Percentiles rank a stretch among this genome's conserved stretches.
Evolutionary conservation across 2,329 filamentous ascomycete genomes (phyloP).

Genomic region (Ophiostoma sp.): DNA sequence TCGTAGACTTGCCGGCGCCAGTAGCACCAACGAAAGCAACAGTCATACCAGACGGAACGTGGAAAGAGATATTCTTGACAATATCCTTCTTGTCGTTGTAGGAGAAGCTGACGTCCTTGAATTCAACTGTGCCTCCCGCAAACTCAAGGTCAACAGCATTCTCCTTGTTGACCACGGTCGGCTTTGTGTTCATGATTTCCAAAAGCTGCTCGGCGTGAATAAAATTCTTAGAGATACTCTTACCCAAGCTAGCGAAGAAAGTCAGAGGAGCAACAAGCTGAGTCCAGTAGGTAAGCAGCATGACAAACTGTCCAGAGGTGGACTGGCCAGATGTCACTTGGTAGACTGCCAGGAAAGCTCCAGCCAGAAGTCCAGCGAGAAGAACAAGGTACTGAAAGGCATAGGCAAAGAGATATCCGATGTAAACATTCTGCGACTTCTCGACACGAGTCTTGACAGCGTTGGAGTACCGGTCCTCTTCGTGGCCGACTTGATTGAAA

Average conservation of each 20-base stretch:
- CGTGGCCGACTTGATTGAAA: slow-evolving; percentile 60
- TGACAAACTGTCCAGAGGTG: slow-evolving; percentile 67
- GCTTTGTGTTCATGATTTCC: slow-evolving; percentile 58
- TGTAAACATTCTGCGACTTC: slow-evolving; percentile 42
- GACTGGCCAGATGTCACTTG: slow-evolving; percentile 64
- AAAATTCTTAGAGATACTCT: slow-evolving; percentile 56
- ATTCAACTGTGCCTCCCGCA: slow-evolving; percentile 55
- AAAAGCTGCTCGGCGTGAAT: slow-evolving; percentile 60
- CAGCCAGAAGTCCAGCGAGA: slow-evolving; percentile 68
- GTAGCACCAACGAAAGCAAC: slow-evolving; percentile 62
- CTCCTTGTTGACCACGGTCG: slow-evolving; percentile 55
- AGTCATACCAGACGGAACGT: slow-evolving; percentile 53
- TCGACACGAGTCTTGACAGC: slow-evolving; percentile 48
- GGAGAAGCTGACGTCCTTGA: slow-evolving; percentile 57
- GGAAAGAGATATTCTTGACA: slow-evolving; percentile 55
- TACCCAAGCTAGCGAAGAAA: slow-evolving; percentile 64
- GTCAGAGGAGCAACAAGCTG: slow-evolving; percentile 70
- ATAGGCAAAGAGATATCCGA: slow-evolving; percentile 53
- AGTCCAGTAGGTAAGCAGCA: slow-evolving; percentile 71
- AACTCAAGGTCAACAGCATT: slow-evolving; percentile 52
- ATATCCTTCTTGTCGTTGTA: slow-evolving; percentile 62
- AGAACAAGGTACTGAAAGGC: slow-evolving; percentile 63
- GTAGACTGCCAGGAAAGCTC: slow-evolving; percentile 60
- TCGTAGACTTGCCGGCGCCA: slow-evolving; percentile 60
- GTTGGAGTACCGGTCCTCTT: slow-evolving; percentile 54